These are phyloP conservation scores for Microbotryum violaceum DNA, from an alignment of 1,284 basidiomycete species.

Conservation along the genomic window DNA sequence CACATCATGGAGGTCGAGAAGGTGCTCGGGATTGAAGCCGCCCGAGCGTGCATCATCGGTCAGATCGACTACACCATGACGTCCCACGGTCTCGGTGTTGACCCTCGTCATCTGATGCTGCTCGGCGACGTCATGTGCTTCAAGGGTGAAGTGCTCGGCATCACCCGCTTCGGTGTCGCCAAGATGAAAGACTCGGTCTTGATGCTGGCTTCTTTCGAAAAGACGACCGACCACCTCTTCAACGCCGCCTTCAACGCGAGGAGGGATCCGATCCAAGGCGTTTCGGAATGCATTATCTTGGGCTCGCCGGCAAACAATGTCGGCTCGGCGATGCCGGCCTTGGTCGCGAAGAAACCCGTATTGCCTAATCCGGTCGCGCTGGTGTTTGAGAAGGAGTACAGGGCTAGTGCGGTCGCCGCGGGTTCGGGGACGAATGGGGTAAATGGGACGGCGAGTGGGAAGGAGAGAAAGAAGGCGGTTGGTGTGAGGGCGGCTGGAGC, in stretches of 20 bases:
- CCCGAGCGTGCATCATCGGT: constrained; percentile 86
- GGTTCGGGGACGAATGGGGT: too few species aligned
- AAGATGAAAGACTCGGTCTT: constrained; percentile 99
- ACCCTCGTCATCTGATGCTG: constrained; percentile 97
- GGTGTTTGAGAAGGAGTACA: constrained; percentile 30
- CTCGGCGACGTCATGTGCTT: constrained; percentile 98
- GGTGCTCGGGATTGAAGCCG: constrained; percentile 95
- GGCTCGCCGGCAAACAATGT: constrained; percentile 32
- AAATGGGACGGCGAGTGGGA: too few species aligned
- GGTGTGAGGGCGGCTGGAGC: too few species aligned
- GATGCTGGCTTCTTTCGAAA: constrained; percentile 99
- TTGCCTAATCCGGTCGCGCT: constrained; percentile 30
- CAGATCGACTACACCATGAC: constrained; percentile 98
- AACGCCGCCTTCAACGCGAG: constrained; percentile 96
- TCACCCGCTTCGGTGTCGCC: constrained; percentile 98
- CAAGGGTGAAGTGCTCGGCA: constrained; percentile 98
- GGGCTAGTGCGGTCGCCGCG: too few species aligned
- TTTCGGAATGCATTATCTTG: constrained; percentile 98
- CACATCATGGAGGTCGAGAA: constrained; percentile 93
- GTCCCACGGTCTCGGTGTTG: constrained; percentile 96
- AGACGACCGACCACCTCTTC: constrained; percentile 98
- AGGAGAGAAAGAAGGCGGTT: too few species aligned
- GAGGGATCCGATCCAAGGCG: constrained; percentile 88
- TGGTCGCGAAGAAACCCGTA: constrained; percentile 31
- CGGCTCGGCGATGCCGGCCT: constrained; percentile 32